Evolutionary conservation across 176 grass and related monocot genomes (phyloP), one percentile per base, ranked within the genome.

Genomic region (Hyparrhenia diplandra): DNA sequence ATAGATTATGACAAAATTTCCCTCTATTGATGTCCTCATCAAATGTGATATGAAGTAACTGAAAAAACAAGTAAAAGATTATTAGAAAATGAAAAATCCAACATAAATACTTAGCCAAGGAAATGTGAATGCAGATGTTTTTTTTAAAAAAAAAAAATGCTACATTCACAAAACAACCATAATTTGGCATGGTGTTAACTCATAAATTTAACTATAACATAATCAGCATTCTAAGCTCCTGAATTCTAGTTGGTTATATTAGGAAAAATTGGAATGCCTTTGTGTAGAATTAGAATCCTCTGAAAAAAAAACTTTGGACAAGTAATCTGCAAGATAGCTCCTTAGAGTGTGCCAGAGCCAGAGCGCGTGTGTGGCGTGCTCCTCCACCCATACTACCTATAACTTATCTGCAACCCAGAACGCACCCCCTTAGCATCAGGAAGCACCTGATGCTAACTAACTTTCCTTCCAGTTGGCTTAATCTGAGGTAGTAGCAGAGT

Each of bases 21-120:
- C 86, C 60, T 63, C 57, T 77, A 49, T 73, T 88, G 77, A 76
- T 66, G 23, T 80, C 92, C 72, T 94, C 89, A 75, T 40, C 69
- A 75, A 80, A 86, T 61, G 85, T 63, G 85, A 71, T 80, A 80
- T 85, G 67, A 49, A 71, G 64, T 79, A 76, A 78, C 84, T 86
- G 75, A 71, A 68, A n/a, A 78, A 72, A 66, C 13, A 51, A 65
- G 52, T 20, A 17, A 41, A 14, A 42, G 20, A 23, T 80, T 65
- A 68, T 79, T 42, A 61, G 46, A 37, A 74, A 73, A 67, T 47
- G 66, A 14, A 80, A 80, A 7, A 80, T 8, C 25, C 67, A 79
- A 28, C 40, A 70, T 75, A 78, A 62, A 74, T 21, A 80, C 28
- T 54, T 68, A 90, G 37, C 25, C 55, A 85, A 42, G 29, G 41